Percentiles rank a stretch among this genome's conserved stretches.
Conservation (phyloP, 331 rosid genomes). For the Saraca asoca region DNA sequence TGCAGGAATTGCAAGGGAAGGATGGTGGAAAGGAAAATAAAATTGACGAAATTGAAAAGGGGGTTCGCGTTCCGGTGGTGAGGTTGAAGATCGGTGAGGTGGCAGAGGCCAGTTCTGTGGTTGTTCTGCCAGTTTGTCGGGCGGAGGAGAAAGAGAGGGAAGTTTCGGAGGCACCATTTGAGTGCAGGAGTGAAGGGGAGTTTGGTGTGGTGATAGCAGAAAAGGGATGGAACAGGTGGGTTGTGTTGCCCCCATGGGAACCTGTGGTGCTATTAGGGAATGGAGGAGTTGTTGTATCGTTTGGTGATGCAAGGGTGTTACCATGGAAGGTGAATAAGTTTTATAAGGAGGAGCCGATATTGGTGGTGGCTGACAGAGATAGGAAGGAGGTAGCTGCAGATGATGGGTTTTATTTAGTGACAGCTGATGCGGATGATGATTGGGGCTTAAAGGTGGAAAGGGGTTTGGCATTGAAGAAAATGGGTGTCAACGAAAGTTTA, state of each 20-base stretch:
- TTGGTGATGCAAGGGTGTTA: slow-evolving; percentile 68
- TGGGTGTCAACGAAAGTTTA: slow-evolving; percentile 55
- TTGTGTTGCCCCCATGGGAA: slow-evolving; percentile 77
- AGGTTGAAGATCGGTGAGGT: slow-evolving; percentile 83
- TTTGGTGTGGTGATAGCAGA: slow-evolving; percentile 80
- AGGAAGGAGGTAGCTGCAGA: slow-evolving; percentile 52
- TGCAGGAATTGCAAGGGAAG: slow-evolving; percentile 49
- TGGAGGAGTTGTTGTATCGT: slow-evolving; percentile 72
- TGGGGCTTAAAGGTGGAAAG: slow-evolving; percentile 66
- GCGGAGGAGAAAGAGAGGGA: slow-evolving; percentile 52
- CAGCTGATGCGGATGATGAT: slow-evolving; percentile 30
- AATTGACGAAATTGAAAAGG: neutral
- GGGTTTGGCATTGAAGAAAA: slow-evolving; percentile 61
- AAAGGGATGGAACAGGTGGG: slow-evolving; percentile 86
- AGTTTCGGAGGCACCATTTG: slow-evolving; percentile 67
- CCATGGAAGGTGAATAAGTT: slow-evolving; percentile 82
- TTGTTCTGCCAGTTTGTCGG: slow-evolving; percentile 68
- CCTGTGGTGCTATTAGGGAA: slow-evolving; percentile 47
- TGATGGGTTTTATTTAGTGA: slow-evolving; percentile 68
- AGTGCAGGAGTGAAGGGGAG: slow-evolving; percentile 55
- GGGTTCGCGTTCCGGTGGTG: slow-evolving; percentile 70
- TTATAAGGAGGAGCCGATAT: slow-evolving; percentile 81
- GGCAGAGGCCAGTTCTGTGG: slow-evolving; percentile 67
- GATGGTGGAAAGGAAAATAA: neutral
- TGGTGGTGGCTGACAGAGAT: slow-evolving; percentile 75